phyloP scores from a whole-genome alignment of 2,329 filamentous ascomycete genomes.

The Phialemoniopsis sp. region DNA sequence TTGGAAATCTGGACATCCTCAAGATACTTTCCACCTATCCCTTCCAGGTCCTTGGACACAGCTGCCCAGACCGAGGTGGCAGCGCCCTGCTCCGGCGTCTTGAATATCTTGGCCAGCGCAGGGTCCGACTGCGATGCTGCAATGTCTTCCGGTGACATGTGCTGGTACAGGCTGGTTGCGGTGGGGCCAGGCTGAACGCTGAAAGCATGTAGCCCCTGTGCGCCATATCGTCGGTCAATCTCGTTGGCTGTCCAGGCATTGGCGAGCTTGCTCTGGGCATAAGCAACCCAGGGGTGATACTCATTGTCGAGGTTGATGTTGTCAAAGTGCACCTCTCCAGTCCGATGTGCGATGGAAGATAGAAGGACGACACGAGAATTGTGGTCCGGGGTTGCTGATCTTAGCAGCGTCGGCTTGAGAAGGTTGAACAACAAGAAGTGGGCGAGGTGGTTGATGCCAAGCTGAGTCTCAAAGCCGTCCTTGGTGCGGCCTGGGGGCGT shows the following conservation, averaged over 20 bases:
- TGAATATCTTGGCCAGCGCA: conserved; percentile 14
- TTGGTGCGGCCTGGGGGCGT: conserved; percentile 26
- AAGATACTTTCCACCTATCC: conserved; percentile 34
- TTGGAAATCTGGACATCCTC: conserved; percentile 28
- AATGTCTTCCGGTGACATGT: conserved; percentile 14
- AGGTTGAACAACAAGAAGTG: conserved; percentile 50
- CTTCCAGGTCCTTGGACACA: conserved; percentile 29
- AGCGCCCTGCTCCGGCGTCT: conserved; percentile 33
- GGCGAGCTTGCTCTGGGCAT: conserved; percentile 38
- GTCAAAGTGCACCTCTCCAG: conserved; percentile 23
- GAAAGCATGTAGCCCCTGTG: conserved; percentile 30
- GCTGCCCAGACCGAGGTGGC: conserved; percentile 36
- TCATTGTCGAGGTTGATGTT: conserved; percentile 31
- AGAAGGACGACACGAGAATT: conserved; percentile 40
- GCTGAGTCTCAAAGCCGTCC: conserved; percentile 45
- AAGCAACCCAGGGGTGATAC: conserved; percentile 29
- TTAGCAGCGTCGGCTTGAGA: conserved; percentile 32
- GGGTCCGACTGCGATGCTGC: conserved; percentile 8
- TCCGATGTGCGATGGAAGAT: conserved; percentile 34
- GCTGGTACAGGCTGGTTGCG: conserved; percentile 17
- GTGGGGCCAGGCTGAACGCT: conserved; percentile 41
- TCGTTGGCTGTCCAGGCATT: conserved; percentile 42
- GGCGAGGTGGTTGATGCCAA: conserved; percentile 45
- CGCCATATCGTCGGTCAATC: conserved; percentile 38
- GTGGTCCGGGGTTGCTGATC: conserved; percentile 30